phyloP scores from a whole-genome alignment of 495 filamentous ascomycete species.

The Aspergillus heteromorphus region DNA sequence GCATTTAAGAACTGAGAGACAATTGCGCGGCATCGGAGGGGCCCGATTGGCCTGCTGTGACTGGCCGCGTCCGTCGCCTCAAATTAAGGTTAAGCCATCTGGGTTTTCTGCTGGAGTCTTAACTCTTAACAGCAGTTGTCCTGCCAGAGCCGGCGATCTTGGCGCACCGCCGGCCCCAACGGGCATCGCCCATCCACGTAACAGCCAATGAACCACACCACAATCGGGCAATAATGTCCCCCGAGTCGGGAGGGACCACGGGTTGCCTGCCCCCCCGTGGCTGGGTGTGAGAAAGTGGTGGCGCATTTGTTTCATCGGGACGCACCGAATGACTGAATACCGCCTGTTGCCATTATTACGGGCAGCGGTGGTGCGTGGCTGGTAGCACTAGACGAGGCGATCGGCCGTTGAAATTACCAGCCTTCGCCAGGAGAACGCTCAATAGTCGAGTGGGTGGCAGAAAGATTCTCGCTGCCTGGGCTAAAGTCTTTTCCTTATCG shows the following conservation, averaged over 20 bases:
- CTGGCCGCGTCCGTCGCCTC: background rate
- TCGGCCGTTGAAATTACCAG: background rate
- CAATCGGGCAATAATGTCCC: background rate
- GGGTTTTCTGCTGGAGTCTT: no score
- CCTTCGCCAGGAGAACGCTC: background rate
- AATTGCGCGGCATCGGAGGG: background rate
- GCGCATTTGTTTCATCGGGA: no score
- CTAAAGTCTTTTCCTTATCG: conserved; percentile 5
- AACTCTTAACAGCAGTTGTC: no score
- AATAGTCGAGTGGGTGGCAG: background rate
- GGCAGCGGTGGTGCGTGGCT: background rate
- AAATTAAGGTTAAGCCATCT: background rate
- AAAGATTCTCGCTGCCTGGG: background rate
- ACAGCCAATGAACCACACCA: background rate
- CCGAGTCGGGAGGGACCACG: background rate
- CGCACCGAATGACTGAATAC: no score
- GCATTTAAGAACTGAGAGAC: background rate
- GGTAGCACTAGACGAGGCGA: background rate
- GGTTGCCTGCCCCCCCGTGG: no score
- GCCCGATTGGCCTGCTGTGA: background rate
- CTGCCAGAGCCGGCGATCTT: background rate
- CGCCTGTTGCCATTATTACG: no score
- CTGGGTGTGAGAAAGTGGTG: no score
- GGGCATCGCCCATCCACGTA: background rate
- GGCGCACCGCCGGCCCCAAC: background rate